A percentile compares a stretch with the other conserved stretches of the same genome.
These are phyloP conservation scores for Leucaena leucocephala DNA, from an alignment of 306 rosid species.

Conservation along the genomic window DNA sequence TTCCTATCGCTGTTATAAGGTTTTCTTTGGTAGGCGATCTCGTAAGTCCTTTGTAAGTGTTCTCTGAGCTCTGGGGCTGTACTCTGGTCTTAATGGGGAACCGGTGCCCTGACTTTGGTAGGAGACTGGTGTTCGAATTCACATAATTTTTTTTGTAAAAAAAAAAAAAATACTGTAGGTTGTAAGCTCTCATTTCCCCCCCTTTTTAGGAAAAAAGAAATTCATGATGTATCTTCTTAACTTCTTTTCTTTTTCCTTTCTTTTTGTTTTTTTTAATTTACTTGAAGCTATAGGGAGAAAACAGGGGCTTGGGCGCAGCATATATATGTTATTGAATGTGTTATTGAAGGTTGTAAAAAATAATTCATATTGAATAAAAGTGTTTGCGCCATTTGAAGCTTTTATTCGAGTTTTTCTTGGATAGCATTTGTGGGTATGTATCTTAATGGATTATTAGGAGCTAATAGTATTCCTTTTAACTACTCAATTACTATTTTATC, in stretches of 20 bases:
- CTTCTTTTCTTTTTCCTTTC: neutral
- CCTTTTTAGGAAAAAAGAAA: neutral
- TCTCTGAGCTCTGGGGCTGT: too few species aligned
- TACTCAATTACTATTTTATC: too few species aligned
- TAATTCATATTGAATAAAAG: neutral
- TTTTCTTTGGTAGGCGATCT: too few species aligned
- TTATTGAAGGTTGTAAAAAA: slow-evolving; percentile 1
- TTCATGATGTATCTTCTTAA: neutral
- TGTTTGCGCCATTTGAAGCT: neutral
- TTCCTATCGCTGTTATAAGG: too few species aligned
- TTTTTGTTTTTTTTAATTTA: neutral
- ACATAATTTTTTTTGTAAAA: too few species aligned
- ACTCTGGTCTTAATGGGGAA: too few species aligned
- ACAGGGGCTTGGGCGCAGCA: neutral
- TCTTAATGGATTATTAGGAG: neutral
- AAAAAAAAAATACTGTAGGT: too few species aligned
- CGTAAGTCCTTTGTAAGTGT: too few species aligned
- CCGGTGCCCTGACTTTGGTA: too few species aligned
- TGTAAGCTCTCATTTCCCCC: slow-evolving; percentile 1
- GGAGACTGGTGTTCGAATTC: too few species aligned
- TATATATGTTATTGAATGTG: neutral
- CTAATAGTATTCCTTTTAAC: neutral
- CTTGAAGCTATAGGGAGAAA: neutral
- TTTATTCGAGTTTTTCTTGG: neutral
- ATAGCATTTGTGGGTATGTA: neutral